Base-by-base conservation (phyloP, 805 yeast genomes). In the Candida jianshihensis region DNA sequence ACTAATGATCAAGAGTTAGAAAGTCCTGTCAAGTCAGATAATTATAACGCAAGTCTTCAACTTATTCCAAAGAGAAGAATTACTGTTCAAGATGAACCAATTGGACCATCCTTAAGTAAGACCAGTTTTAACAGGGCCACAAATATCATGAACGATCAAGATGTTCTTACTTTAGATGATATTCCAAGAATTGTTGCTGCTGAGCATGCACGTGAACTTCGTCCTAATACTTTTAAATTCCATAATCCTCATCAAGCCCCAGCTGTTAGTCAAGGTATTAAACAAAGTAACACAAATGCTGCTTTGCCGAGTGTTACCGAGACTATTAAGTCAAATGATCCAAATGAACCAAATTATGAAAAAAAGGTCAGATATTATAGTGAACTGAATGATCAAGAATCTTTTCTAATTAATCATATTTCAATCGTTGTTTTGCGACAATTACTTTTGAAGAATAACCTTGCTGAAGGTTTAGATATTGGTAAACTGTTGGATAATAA, bases 171-270 rank as follows among this genome's bases (percentile, higher is more conserved):
- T 0, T 70, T 92, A 48, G 97, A 92, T 59, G 99, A 92, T 59
- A 92, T 92, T 49, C 96, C 97, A 7, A 71, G 97, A 46, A 90
- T 92, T 53, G 97, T 92, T 7, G 95, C 97, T 2, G 90, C 95
- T 9, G 97, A 92, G 51, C 96, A 90, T 58, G 96, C 97, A 0
- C 69, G 96, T 44, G 96, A 86, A 42, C 81, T 84, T 52, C 71
- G 95, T 39, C 96, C 97, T 2, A 88, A 88, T 58, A 95, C 96
- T 0, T 89, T 82, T 61, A 79, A 82, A 40, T 94, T 83, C 59
- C 89, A 83, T 52, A 77, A 76, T 25, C 57, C 56, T 12, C 42
- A 41, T 9, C 30, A 37, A 6, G 33, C 34, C 15, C 4, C 19
- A 15, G 34, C 31, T 13, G 12, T 30, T 15, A 43, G 36, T 16